These are phyloP conservation scores for Centella asiatica DNA, from an alignment of 129 eudicot genomes.

Conservation along the genomic window DNA sequence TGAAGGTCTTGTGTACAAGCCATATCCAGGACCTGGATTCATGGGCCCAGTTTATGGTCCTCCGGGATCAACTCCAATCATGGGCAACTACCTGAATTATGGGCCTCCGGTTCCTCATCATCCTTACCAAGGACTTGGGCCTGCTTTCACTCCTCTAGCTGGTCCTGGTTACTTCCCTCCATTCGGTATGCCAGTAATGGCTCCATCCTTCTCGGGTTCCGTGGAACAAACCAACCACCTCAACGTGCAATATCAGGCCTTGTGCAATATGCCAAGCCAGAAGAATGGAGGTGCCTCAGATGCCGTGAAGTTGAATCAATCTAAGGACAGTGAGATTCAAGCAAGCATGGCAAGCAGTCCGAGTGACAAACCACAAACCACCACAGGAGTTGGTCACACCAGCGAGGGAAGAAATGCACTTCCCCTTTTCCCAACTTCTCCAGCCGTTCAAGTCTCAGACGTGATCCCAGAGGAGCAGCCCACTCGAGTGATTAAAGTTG, in stretches of 20 bases:
- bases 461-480: slow-evolving; percentile 15
- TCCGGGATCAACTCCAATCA: slow-evolving; percentile 40
- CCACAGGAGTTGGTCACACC: neutral
- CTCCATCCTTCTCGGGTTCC: slow-evolving; percentile 33
- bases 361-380: slow-evolving; percentile 28
- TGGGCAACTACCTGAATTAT: slow-evolving; percentile 37
- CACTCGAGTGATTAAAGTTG: slow-evolving; percentile 53
- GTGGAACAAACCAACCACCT: slow-evolving; percentile 26
- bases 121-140: slow-evolving; percentile 39
- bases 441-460: slow-evolving; percentile 11
- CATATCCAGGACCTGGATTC: slow-evolving; percentile 64
- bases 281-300: slow-evolving; percentile 21
- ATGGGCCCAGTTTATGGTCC: slow-evolving; percentile 48
- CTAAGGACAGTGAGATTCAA: slow-evolving; percentile 48
- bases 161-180: slow-evolving; percentile 74
- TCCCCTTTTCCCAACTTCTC: slow-evolving; percentile 54
- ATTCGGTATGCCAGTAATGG: slow-evolving; percentile 54
- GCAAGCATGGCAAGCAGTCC: slow-evolving; percentile 76
- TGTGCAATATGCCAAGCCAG: slow-evolving; percentile 34
- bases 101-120: slow-evolving; percentile 42
- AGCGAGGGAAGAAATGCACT: slow-evolving; percentile 41
- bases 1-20: slow-evolving; percentile 94
- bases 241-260: slow-evolving; percentile 32
- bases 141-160: slow-evolving; percentile 35
- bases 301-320: slow-evolving; percentile 14